phyloP scores from a whole-genome alignment of 768 basidiomycete genomes.

The Pulveroboletus sp. region DNA sequence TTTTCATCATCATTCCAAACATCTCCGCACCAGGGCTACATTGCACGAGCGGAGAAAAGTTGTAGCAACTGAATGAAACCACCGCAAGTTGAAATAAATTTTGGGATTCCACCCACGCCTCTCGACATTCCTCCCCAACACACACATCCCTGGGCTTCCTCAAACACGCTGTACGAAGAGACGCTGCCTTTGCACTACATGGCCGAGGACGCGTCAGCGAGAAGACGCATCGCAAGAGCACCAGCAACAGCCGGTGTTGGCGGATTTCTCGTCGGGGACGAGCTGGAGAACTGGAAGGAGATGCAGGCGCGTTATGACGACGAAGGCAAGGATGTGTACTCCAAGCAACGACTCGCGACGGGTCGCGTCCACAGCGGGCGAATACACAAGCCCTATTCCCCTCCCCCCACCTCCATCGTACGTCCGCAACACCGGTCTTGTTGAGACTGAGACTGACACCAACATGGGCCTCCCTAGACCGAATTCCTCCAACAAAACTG shows the following conservation, averaged over 20 bases:
- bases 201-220: slow-evolving; percentile 46
- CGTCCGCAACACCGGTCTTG: slow-evolving; percentile 28
- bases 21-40: background rate
- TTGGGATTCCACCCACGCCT: slow-evolving; percentile 53
- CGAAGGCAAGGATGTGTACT: slow-evolving; percentile 69
- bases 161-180: slow-evolving; percentile 32
- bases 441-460: background rate
- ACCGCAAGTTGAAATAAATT: slow-evolving; percentile 65
- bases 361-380: slow-evolving; percentile 56
- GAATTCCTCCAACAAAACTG: slow-evolving; percentile 80
- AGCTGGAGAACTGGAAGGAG: slow-evolving; percentile 27
- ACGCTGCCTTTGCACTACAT: slow-evolving; percentile 52
- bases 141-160: slow-evolving; percentile 29
- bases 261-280: slow-evolving; percentile 26
- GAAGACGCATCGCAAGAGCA: slow-evolving; percentile 42
- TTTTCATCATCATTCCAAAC: too few species aligned
- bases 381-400: slow-evolving; percentile 54
- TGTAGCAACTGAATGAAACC: slow-evolving; percentile 53
- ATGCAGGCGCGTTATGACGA: slow-evolving; percentile 39
- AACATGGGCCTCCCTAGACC: slow-evolving; percentile 46
- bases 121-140: slow-evolving; percentile 50
- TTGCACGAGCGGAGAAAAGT: slow-evolving; percentile 7
- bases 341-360: slow-evolving; percentile 40
- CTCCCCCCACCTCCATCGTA: slow-evolving; percentile 66
- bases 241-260: slow-evolving; percentile 29